phyloP scores from a whole-genome alignment of 2,329 filamentous ascomycete genomes.

The Cordyceps militaris region DNA sequence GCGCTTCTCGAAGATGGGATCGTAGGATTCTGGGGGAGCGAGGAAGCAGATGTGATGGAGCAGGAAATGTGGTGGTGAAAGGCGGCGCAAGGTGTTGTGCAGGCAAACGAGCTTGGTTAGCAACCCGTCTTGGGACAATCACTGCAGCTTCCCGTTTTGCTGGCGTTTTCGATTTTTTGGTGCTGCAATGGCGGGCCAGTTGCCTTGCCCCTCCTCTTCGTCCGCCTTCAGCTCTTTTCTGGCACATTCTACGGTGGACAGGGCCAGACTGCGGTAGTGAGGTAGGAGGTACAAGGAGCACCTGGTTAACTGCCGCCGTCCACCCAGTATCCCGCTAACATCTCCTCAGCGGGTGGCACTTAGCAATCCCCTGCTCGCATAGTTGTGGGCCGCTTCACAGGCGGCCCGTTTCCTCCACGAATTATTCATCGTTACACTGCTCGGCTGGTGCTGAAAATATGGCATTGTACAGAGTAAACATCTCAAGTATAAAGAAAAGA shows the following conservation, averaged over 20 bases:
- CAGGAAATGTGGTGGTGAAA: not conserved
- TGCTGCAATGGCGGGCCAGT: not conserved
- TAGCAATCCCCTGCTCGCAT: not conserved
- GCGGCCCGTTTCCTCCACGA: not conserved
- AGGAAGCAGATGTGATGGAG: conserved; percentile 8
- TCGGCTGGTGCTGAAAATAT: not conserved
- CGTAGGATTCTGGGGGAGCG: not conserved
- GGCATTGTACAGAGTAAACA: not conserved
- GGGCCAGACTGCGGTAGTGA: not conserved
- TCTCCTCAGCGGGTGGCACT: not conserved
- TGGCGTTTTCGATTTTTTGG: not conserved
- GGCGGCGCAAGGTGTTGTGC: not conserved
- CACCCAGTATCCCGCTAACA: not conserved
- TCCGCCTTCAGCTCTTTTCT: conserved; percentile 10
- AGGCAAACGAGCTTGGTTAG: not conserved
- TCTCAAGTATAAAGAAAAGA: not conserved
- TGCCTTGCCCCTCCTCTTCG: conserved; percentile 4
- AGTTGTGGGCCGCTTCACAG: not conserved
- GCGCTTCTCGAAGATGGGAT: not conserved
- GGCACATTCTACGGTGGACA: conserved; percentile 10
- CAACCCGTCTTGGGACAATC: not conserved
- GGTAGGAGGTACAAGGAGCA: not conserved
- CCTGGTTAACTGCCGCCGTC: not conserved
- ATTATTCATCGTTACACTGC: not conserved
- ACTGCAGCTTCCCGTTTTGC: not conserved